Percentiles rank a stretch among this genome's conserved stretches.
phyloP scores from a whole-genome alignment of 306 rosid species.

The Cicer bijugum region DNA sequence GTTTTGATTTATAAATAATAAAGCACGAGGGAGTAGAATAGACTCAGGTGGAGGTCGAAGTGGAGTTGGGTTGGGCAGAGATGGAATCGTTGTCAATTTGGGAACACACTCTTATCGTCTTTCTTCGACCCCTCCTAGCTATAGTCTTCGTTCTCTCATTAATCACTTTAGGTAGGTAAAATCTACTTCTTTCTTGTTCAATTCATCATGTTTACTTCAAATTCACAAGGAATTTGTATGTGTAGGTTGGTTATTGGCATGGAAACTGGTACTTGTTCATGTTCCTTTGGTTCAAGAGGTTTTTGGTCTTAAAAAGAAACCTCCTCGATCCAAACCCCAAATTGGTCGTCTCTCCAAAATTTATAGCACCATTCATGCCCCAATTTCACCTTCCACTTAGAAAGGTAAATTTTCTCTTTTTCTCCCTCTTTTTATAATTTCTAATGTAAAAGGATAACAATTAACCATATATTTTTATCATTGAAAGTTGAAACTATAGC shows the following conservation, averaged over 20 bases:
- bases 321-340: conserved; percentile 59
- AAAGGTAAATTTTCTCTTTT: conserved; percentile 38
- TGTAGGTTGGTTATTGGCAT: conserved; percentile 85
- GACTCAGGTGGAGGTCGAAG: background rate
- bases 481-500: background rate
- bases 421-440: background rate
- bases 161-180: conserved; percentile 61
- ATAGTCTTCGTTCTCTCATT: conserved; percentile 59
- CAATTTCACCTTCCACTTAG: conserved; percentile 51
- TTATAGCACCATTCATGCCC: conserved; percentile 57
- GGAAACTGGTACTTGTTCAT: conserved; percentile 89
- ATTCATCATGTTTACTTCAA: background rate
- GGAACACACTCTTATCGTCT: conserved; percentile 53
- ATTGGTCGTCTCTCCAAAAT: conserved; percentile 70
- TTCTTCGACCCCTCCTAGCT: conserved; percentile 72
- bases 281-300: conserved; percentile 91
- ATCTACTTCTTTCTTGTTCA: background rate
- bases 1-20: too few species aligned
- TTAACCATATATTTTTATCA: background rate
- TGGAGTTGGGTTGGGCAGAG: background rate
- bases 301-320: conserved; percentile 73
- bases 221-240: conserved; percentile 10
- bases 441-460: background rate
- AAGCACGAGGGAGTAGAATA: too few species aligned
- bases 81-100: conserved; percentile 47